These are phyloP conservation scores for Millerago galiae DNA, from an alignment of 805 yeast genomes.

Conservation along the genomic window DNA sequence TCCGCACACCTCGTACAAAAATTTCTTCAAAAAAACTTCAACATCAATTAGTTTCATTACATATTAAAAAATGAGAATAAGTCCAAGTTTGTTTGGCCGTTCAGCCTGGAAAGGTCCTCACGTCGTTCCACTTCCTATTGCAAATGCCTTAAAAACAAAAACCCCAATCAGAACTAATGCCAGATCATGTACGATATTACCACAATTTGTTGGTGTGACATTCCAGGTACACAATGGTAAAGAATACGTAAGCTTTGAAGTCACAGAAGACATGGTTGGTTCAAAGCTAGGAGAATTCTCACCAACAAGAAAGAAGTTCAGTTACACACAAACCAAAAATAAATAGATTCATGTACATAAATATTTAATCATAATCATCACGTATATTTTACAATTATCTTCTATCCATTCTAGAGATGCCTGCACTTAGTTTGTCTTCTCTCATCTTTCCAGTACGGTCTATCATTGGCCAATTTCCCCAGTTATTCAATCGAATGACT, in stretches of 20 bases:
- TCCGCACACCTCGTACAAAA: too few relatives aligned
- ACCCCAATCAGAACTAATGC: constrained; percentile 95
- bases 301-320: constrained; percentile 84
- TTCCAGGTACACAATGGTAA: constrained; percentile 96
- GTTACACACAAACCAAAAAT: constrained; percentile 73
- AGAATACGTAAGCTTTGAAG: constrained; percentile 81
- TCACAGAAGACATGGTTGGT: constrained; percentile 96
- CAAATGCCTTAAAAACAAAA: constrained; percentile 72
- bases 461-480: constrained; percentile 88
- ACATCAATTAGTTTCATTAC: neutral
- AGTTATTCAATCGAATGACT: constrained; percentile 72
- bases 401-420: constrained; percentile 20
- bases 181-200: constrained; percentile 87
- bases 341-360: constrained; percentile 20
- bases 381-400: constrained; percentile 5
- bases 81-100: constrained; percentile 35
- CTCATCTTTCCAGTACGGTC: constrained; percentile 82
- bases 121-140: constrained; percentile 91
- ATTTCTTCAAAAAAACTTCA: too few relatives aligned
- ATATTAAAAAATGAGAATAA: constrained; percentile 30
- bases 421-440: constrained; percentile 58
- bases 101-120: constrained; percentile 80
- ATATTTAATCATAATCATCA: neutral
- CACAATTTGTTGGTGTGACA: constrained; percentile 90
- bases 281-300: constrained; percentile 93